Base-by-base conservation (phyloP, 768 basidiomycete genomes). In the Postia placenta region DNA sequence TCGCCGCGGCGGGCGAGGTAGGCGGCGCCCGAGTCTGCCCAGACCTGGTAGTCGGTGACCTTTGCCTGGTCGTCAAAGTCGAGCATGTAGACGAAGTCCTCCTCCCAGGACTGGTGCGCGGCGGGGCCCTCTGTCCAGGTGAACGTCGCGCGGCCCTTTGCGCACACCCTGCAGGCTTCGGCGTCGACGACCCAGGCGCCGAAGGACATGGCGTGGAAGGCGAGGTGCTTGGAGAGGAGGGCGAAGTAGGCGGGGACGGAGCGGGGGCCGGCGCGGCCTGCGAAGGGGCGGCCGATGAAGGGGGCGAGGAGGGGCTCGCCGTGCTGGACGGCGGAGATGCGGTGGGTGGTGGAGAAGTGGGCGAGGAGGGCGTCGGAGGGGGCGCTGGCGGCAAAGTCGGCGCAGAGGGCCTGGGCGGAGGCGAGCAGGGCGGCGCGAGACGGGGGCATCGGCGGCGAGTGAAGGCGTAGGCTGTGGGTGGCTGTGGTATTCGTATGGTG, bases 21-120 rank as follows among this genome's bases (percentile, higher is more conserved):
- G 9, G 79, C 74, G 4, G 81, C 76, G 11, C 80, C 82, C 5
- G 81, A 78, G 62, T 85, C 83, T 11, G 79, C 80, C 82, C 83
- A 85, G 2, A 85, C 72, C 57, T 85, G 76, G 69, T 81, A 83
- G 37, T 72, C 67, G 20, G 67, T 67, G n/a, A 85, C 67, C 62
- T 76, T 83, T 47, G 64, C 58, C 24, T 74, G 71, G 20, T 76
- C 69, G 47, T 83, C 81, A 58, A 83, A 83, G 59, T 79, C 78
- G 52, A 85, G 62, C 15, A 75, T 68, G 55, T 83, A 83, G 7
- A 69, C 64, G 56, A 85, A 85, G 14, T 68, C 72, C 67, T 85
- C 83, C 23, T 78, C 64, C 83, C 83, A 85, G 42, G 69, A 70
- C 59, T 83, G 68, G 38, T 61, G 57, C 4, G 77, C 78, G 52